Base-by-base conservation (phyloP, 768 basidiomycete species). In the Xanthoconium purpureum region DNA sequence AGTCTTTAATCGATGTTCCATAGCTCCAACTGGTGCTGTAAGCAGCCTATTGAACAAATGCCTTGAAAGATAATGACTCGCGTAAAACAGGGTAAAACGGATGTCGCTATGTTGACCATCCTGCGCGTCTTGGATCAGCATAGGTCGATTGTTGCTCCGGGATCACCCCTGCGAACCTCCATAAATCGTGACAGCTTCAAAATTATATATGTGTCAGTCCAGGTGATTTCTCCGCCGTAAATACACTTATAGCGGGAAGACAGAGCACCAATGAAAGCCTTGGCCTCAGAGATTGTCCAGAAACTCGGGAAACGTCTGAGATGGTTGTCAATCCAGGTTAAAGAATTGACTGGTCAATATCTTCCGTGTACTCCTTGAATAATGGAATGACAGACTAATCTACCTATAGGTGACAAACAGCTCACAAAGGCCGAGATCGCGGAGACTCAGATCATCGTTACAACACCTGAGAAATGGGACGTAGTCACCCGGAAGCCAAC, bases 401-500 rank as follows among this genome's bases (percentile, higher is more conserved):
- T 10, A 35, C 20, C 55, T 47, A 38, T 57, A 75, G 78, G 96
- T 72, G 97, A 99, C 66, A 98, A 98, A 95, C 97, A 98, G 71
- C 74, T 99, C 70, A 93, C 97, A 15, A 89, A 90, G 71, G 80
- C 85, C 37, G 96, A 98, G 74, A 94, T 99, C 57, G 88, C 89
- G 1, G 85, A 89, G 71, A 98, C 97, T 11, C 96, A 98, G 67
- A 88, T 99, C 44, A 98, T 99, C 56, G 94, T 99, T 8, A 99
- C 97, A 3, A 99, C 97, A 1, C 97, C 97, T 0, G 97, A 99
- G 71, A 99, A 99, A 71, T 99, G 97, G 97, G 97, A 98, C 63
- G 97, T 99, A 0, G 97, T 99, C 3, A 99, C 97, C 10, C 78
- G 97, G 58, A 98, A 97, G 69, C 94, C 96, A 1, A 94, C 90